phyloP scores from a whole-genome alignment of 1,284 basidiomycete genomes.

The Malassezia globosa region DNA sequence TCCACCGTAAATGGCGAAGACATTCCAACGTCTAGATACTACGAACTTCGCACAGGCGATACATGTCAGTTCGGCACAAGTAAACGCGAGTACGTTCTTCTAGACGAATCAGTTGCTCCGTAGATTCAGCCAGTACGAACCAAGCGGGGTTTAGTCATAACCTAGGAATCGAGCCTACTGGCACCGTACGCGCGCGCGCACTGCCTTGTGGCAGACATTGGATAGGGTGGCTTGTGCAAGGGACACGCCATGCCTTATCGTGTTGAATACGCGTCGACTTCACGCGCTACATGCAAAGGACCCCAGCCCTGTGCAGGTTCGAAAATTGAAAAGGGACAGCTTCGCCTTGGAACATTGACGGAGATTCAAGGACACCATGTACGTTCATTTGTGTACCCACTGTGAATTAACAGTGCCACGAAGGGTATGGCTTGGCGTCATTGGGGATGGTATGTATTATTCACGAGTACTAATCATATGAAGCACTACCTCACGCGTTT shows the following conservation, averaged over 20 bases:
- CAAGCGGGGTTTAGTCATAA: background rate
- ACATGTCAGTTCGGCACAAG: conserved; percentile 38
- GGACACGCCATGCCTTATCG: conserved; percentile 30
- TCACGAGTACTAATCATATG: background rate
- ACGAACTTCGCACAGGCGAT: conserved; percentile 75
- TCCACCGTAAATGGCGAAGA: conserved; percentile 77
- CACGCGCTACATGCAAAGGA: conserved; percentile 74
- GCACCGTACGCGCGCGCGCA: too few relatives aligned
- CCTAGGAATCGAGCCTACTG: background rate
- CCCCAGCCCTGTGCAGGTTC: conserved; percentile 74
- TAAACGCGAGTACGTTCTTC: conserved; percentile 35
- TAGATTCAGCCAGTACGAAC: conserved; percentile 8
- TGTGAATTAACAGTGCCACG: background rate
- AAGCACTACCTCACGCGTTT: conserved; percentile 12
- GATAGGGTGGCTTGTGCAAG: background rate
- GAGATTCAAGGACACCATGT: conserved; percentile 57
- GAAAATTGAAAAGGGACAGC: conserved; percentile 59
- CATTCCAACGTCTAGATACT: conserved; percentile 77
- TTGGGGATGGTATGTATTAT: conserved; percentile 57
- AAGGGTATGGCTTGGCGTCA: conserved; percentile 61
- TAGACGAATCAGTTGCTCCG: conserved; percentile 26
- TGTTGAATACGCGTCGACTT: conserved; percentile 36
- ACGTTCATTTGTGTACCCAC: background rate
- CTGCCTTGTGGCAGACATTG: too few relatives aligned
- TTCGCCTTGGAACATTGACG: conserved; percentile 65